Base-by-base conservation (phyloP, 495 filamentous ascomycete species). In the Penicillium parvum region DNA sequence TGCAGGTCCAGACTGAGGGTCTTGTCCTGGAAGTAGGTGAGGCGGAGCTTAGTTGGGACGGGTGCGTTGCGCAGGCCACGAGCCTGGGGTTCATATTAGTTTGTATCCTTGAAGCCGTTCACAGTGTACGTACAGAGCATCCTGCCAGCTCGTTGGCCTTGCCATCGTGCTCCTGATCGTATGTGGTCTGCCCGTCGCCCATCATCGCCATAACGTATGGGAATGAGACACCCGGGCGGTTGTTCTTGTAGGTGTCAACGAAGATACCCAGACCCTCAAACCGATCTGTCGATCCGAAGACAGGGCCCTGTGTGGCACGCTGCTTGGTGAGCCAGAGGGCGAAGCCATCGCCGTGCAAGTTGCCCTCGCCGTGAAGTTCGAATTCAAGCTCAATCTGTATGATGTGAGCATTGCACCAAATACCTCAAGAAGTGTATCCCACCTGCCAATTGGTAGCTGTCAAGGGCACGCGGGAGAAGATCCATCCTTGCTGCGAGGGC, bases 171-270 rank as follows among this genome's bases (percentile, higher is more conserved):
- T 82, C 84, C 65, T 96, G 87, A 68, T 96, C 88, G 66, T 99
- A 99, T 14, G 74, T 68, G 20, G 85, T 95, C 61, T 86, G 69
- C 21, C 92, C 90, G 64, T 99, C 92, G 35, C 84, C 92, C 58
- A 95, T 74, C 92, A 97, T 96, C 37, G 94, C 94, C 89, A 96
- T 95, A 53, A 99, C 85, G 55, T 96, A 97, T 27, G 94, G 94
- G 67, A 99, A 99, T 16, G 94, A 83, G 12, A 85, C 83, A 7
- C 94, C 94, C 7, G 94, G 94, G 12, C 94, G 82, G 72, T 95
- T 95, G 71, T 99, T 99, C 81, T 99, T 99, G 74, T 99, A 99
- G 33, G 94, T 99, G 61, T 99, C 94, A 70, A 99, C 82, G 76
- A 99, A 96, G 58, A 99, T 76, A 28, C 92, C 94, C 10, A 99